Base-by-base conservation (phyloP, 495 filamentous ascomycete genomes). In the Jackrogersella multiformis region DNA sequence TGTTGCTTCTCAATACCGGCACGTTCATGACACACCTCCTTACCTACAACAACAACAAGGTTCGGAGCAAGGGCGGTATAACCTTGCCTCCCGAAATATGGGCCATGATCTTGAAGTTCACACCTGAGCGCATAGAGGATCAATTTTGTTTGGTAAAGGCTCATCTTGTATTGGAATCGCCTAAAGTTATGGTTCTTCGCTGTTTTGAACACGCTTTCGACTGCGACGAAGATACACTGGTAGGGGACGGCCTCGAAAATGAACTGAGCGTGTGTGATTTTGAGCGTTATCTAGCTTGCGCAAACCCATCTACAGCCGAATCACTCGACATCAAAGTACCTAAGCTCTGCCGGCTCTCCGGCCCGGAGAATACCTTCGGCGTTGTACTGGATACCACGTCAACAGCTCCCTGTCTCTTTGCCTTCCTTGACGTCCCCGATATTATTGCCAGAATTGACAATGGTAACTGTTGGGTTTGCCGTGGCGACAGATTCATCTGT, bases 41-140 rank as follows among this genome's bases (percentile, higher is more conserved):
- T 32, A 28, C 39, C 32, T 41, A 30, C 30, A 2, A 15, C n/a
- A 21, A 23, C 28, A 18, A 24, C 36, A 18, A 20, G 30, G 46
- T 63, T 39, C 49, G 39, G 21, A 56, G 60, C 41, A 63, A 63
- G 41, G 60, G 60, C 46, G 60, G 60, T 38, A 56, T 54, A 20
- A 21, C 4, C n/a, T 24, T 63, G 41, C 51, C 51, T 1, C 46
- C 28, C 28, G 49, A 63, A 41, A 30, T 56, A 48, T 63, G 60
- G 60, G 8, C 13, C 49, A 63, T 48, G 41, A 63, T 56, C 38
- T 23, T 56, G 23, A 32, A 56, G 2, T 56, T 63, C 49, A 12
- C 30, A 35, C 35, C 1, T 3, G 24, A 32, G 35, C 26, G 5
- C n/a, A 46, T 1, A 12, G 6, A 62, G 24, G 49, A 55, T 35